Evolutionary conservation across 805 yeast genomes (phyloP), one percentile per base, ranked within the genome.

Genomic region (Blastobotrys parvus): DNA sequence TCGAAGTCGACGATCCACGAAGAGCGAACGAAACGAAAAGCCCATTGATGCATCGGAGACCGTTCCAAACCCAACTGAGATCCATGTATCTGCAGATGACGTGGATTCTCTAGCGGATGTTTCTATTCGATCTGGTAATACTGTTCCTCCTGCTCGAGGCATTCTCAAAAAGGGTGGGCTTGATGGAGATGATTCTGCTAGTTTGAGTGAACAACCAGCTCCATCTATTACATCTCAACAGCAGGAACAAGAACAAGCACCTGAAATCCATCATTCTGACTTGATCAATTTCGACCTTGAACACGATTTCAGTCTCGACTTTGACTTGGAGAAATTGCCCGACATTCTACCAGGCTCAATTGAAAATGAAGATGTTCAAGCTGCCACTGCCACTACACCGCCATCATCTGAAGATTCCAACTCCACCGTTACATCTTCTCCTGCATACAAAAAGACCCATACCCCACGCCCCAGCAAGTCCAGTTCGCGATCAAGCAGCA

Each of bases 51-150:
- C 50, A 20, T 57, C 57, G 17, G 57, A 55, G 27, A 42, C 42
- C 4, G 57, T 60, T 6, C 62, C 63, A 17, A 53, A 58, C 43
- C 56, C 61, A 11, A 49, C 54, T 2, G 61, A 58, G 39, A 52
- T 60, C 17, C 55, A 57, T 27, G 53, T 54, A 15, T 45, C 42
- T 22, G 44, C 44, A 34, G 45, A 46, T 5, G n/a, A n/a, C n/a
- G n/a, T n/a, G n/a, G n/a, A n/a, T n/a, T 34, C 18, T 20, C 21
- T 33, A 5, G 36, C 33, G 17, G 25, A 35, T 22, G 34, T 27
- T 17, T 35, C 43, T 20, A n/a, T n/a, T n/a, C n/a, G n/a, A n/a
- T 30, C 38, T 20, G 32, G 35, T 30, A 34, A 34, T 16, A 35
- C 36, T 2, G n/a, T n/a, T n/a, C 35, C 46, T 10, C 29, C 43